A percentile compares a stretch with the other conserved stretches of the same genome.
phyloP scores from a whole-genome alignment of 2,329 filamentous ascomycete species.

The Cadophora sp. region DNA sequence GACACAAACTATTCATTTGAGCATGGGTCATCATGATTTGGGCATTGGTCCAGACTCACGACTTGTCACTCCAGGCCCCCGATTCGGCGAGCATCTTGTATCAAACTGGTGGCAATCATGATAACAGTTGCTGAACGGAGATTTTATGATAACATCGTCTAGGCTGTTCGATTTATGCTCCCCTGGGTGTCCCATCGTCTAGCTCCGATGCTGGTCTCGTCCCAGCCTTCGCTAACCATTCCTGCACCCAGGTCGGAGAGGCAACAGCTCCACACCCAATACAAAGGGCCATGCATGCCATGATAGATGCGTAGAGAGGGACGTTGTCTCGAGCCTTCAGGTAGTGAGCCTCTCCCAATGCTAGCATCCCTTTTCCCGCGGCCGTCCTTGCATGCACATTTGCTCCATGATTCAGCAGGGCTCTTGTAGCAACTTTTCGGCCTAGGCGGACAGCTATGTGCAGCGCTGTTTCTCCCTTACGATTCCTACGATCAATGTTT shows the following conservation, averaged over 20 bases:
- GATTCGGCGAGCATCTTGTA: too few species aligned
- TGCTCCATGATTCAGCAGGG: too few species aligned
- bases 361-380: too few species aligned
- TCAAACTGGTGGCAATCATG: too few species aligned
- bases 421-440: too few species aligned
- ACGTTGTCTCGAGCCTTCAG: conserved; percentile 27
- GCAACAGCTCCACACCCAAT: conserved; percentile 29
- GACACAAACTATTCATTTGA: not conserved
- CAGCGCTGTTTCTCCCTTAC: conserved; percentile 30
- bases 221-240: conserved; percentile 16
- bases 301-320: conserved; percentile 30
- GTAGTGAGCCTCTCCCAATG: conserved; percentile 23
- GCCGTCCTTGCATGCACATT: too few species aligned
- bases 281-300: conserved; percentile 32
- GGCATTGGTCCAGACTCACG: not conserved
- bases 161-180: not conserved
- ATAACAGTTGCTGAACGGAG: too few species aligned
- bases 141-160: not conserved
- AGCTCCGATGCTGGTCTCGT: not conserved
- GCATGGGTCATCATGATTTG: not conserved
- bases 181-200: not conserved
- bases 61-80: not conserved
- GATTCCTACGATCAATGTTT: conserved; percentile 27
- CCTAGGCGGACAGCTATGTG: conserved; percentile 30
- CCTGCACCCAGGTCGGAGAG: conserved; percentile 28